phyloP scores from a whole-genome alignment of 2,329 filamentous ascomycete genomes.

The Geosmithia flava region DNA sequence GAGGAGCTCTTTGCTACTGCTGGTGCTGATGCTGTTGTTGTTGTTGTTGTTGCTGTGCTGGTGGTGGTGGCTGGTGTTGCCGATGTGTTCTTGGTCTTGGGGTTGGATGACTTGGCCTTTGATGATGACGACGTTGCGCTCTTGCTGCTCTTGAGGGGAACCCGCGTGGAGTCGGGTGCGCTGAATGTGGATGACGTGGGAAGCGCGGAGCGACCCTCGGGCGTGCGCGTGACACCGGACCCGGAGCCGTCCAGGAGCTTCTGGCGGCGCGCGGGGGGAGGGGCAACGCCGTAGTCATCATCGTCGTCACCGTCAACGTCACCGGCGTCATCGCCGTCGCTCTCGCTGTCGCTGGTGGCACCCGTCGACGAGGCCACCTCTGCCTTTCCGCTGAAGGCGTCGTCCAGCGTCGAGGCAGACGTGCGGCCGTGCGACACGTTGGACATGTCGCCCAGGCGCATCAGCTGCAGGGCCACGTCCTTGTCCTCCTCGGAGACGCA shows the following conservation, averaged over 20 bases:
- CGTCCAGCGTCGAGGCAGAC: constrained; percentile 85
- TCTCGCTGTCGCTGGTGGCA: constrained; percentile 68
- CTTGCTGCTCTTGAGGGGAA: constrained; percentile 23
- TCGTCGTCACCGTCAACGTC: constrained; percentile 61
- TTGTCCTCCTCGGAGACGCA: constrained; percentile 91
- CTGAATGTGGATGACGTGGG: constrained; percentile 21
- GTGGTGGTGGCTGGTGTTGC: too few relatives aligned
- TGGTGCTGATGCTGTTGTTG: too few relatives aligned
- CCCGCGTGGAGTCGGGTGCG: constrained; percentile 30
- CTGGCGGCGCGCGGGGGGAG: constrained; percentile 45
- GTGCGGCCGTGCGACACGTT: constrained; percentile 83
- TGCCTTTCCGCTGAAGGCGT: constrained; percentile 82
- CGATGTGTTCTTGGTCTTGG: constrained; percentile 19
- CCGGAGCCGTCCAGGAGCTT: constrained; percentile 28
- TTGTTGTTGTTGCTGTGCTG: too few relatives aligned
- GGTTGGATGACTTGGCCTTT: constrained; percentile 26
- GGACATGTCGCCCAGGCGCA: constrained; percentile 87
- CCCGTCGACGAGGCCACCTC: constrained; percentile 77
- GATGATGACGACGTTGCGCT: constrained; percentile 1
- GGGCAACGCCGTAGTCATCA: constrained; percentile 50
- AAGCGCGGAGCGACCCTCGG: constrained; percentile 38
- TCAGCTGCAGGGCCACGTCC: constrained; percentile 92
- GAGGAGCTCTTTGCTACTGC: not conserved
- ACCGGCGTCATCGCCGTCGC: constrained; percentile 52
- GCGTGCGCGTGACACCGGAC: constrained; percentile 26